Evolutionary conservation across 2,329 filamentous ascomycete genomes (phyloP).

Genomic region (Xylariomycetidae sp.): DNA sequence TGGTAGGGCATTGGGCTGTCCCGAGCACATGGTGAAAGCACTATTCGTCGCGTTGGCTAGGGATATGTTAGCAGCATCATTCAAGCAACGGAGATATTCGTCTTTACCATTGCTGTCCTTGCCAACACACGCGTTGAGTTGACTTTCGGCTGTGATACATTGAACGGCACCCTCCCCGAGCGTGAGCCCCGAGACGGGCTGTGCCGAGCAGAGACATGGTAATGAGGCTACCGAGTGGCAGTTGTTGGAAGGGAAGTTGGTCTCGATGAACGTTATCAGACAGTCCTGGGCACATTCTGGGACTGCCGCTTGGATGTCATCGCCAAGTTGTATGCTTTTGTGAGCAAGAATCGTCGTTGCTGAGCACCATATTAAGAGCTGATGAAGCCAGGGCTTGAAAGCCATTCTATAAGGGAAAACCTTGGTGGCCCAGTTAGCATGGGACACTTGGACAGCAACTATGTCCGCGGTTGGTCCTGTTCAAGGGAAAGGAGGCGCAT

Average conservation of each 20-base stretch:
- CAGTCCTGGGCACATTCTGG: slow-evolving; percentile 37
- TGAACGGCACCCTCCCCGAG: slow-evolving; percentile 65
- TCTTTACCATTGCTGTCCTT: slow-evolving; percentile 34
- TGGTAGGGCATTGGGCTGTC: slow-evolving; percentile 41
- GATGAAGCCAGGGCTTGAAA: slow-evolving; percentile 19
- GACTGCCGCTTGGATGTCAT: slow-evolving; percentile 19
- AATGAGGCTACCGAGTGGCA: slow-evolving; percentile 49
- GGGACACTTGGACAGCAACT: slow-evolving; percentile 10
- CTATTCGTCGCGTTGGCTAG: slow-evolving; percentile 15
- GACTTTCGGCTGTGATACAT: slow-evolving; percentile 53
- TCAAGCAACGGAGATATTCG: slow-evolving; percentile 1
- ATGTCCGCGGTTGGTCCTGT: slow-evolving; percentile 12
- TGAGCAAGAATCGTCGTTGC: slow-evolving; percentile 17
- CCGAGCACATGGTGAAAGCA: slow-evolving; percentile 55
- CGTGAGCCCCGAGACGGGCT: slow-evolving; percentile 57
- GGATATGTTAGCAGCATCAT: slow-evolving; percentile 15
- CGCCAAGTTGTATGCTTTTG: slow-evolving; percentile 16
- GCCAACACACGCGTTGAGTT: slow-evolving; percentile 44
- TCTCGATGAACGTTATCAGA: slow-evolving; percentile 55
- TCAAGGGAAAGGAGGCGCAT: slow-evolving; percentile 17
- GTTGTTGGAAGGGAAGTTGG: slow-evolving; percentile 45
- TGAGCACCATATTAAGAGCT: slow-evolving; percentile 23
- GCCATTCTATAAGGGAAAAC: slow-evolving; percentile 27
- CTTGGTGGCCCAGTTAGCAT: slow-evolving; percentile 20
- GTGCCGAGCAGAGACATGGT: slow-evolving; percentile 57